Evolutionary conservation across 306 rosid species (phyloP).

Genomic region (Cucurbita maxima): DNA sequence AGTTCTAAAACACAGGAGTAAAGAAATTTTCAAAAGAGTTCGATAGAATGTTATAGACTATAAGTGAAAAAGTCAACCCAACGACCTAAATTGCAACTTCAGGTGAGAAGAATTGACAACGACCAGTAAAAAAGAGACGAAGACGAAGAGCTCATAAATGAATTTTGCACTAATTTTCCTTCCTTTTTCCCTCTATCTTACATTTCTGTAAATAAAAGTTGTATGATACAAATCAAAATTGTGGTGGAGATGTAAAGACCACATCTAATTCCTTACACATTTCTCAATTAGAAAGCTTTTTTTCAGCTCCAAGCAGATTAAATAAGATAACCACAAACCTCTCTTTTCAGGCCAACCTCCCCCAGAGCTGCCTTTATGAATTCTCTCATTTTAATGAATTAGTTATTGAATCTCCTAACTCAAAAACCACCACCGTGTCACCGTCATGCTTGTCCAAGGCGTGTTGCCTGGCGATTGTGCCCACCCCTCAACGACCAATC

Average conservation of each 20-base stretch:
- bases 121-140: too few species aligned
- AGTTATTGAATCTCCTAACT: constrained; percentile 7
- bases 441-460: too few species aligned
- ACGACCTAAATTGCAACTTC: too few species aligned
- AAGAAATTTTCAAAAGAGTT: too few species aligned
- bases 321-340: constrained; percentile 36
- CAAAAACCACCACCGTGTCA: background rate
- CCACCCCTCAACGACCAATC: constrained; percentile 5
- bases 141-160: background rate
- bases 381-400: constrained; percentile 16
- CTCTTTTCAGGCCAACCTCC: constrained; percentile 18
- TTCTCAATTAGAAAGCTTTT: constrained; percentile 42
- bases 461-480: too few species aligned
- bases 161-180: background rate
- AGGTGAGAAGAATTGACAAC: too few species aligned
- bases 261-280: constrained; percentile 45
- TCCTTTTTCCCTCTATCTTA: constrained; percentile 37
- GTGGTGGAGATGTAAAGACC: constrained; percentile 62
- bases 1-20: too few species aligned
- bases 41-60: too few species aligned
- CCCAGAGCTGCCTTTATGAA: constrained; percentile 25
- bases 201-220: constrained; percentile 49
- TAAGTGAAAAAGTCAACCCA: too few species aligned
- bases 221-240: constrained; percentile 96
- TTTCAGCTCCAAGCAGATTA: constrained; percentile 28